phyloP scores from a whole-genome alignment of 768 basidiomycete species.

The Trametes cingulata region DNA sequence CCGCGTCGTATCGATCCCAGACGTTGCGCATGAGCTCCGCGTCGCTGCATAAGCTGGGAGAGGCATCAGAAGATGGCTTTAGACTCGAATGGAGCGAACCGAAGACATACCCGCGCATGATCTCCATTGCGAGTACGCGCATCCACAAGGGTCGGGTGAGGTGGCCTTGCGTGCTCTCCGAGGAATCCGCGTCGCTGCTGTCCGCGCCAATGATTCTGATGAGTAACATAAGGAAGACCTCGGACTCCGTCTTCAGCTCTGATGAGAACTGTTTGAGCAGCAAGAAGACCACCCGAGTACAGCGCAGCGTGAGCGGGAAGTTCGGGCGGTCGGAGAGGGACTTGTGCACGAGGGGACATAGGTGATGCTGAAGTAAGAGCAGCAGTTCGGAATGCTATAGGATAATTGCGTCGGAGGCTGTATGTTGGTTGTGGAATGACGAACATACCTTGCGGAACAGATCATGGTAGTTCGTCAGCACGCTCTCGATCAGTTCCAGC shows the following conservation, averaged over 20 bases:
- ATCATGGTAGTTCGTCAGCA: slow-evolving; percentile 89
- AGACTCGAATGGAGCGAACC: not conserved
- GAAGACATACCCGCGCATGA: slow-evolving; percentile 72
- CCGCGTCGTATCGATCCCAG: slow-evolving; percentile 77
- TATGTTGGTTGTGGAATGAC: not conserved
- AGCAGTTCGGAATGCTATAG: slow-evolving; percentile 77
- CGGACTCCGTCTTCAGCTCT: slow-evolving; percentile 79
- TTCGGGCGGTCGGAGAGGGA: slow-evolving; percentile 77
- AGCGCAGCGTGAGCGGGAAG: slow-evolving; percentile 88
- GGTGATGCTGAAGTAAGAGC: slow-evolving; percentile 83
- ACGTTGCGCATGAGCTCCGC: slow-evolving; percentile 74
- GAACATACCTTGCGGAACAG: slow-evolving; percentile 72
- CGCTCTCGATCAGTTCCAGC: slow-evolving; percentile 95
- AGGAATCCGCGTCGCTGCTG: slow-evolving; percentile 28
- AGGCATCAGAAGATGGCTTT: not conserved
- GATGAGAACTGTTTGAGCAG: slow-evolving; percentile 87
- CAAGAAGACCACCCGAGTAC: slow-evolving; percentile 91
- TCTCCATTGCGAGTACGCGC: slow-evolving; percentile 89
- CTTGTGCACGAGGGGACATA: slow-evolving; percentile 88
- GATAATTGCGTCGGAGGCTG: not conserved
- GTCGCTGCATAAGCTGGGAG: slow-evolving; percentile 69
- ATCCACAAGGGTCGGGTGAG: slow-evolving; percentile 73
- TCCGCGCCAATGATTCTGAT: slow-evolving; percentile 67
- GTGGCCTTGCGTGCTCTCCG: slow-evolving; percentile 24
- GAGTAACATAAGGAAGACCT: slow-evolving; percentile 79